These are phyloP conservation scores for Amniculicola lignicola DNA, from an alignment of 495 filamentous ascomycete species.

Conservation along the genomic window DNA sequence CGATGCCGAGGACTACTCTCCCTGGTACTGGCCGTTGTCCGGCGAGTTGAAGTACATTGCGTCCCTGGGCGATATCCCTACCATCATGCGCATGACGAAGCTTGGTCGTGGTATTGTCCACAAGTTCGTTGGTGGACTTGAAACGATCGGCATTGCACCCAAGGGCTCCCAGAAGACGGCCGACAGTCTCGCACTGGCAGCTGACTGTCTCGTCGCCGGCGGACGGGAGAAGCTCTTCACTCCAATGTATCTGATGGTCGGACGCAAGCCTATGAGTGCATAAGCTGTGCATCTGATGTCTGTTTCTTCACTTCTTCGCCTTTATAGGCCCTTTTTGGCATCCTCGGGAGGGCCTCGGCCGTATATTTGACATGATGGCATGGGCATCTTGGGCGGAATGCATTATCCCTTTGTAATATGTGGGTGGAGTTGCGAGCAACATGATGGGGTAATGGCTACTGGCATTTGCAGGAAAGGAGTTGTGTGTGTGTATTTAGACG, in stretches of 20 bases:
- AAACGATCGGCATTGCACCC: conserved; percentile 73
- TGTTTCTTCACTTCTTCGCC: conserved; percentile 1
- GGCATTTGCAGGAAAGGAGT: too few species aligned
- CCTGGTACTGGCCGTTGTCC: conserved; percentile 95
- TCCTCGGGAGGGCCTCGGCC: too few species aligned
- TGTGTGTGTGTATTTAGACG: too few species aligned
- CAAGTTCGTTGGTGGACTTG: conserved; percentile 73
- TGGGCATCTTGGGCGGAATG: neutral
- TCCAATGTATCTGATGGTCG: conserved; percentile 99
- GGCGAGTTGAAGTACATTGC: conserved; percentile 80
- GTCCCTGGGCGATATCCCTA: conserved; percentile 74
- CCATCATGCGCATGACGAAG: conserved; percentile 88
- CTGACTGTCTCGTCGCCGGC: conserved; percentile 84
- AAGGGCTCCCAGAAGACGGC: conserved; percentile 92
- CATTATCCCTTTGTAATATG: conserved; percentile 2
- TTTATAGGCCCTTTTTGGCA: neutral
- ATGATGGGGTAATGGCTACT: neutral
- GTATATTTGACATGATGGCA: neutral
- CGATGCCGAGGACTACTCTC: conserved; percentile 57
- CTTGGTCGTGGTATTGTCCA: conserved; percentile 73
- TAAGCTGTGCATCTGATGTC: neutral
- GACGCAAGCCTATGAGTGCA: conserved; percentile 64
- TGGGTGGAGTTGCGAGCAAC: conserved; percentile 7
- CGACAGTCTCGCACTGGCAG: conserved; percentile 77
- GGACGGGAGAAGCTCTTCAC: conserved; percentile 93